Evolutionary conservation across 495 filamentous ascomycete species (phyloP).

Genomic region (Xylaria flabelliformis): DNA sequence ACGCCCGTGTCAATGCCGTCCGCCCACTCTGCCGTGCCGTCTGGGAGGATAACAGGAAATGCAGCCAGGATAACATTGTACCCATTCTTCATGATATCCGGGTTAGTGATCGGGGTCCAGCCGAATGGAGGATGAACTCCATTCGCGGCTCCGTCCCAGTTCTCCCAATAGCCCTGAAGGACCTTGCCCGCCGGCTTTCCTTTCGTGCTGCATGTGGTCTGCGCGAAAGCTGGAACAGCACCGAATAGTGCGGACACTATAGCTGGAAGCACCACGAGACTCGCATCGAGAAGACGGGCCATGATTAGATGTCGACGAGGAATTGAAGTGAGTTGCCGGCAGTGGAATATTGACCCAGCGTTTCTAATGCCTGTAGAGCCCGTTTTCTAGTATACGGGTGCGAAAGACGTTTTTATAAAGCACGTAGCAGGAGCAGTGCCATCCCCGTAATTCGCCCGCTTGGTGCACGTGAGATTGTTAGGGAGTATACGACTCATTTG

Average conservation of each 20-base stretch:
- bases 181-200: constrained; percentile 35
- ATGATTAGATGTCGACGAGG: constrained; percentile 18
- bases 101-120: constrained; percentile 32
- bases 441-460: neutral
- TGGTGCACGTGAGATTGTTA: neutral
- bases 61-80: constrained; percentile 35
- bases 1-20: constrained; percentile 32
- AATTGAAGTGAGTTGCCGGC: neutral
- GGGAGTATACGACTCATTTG: constrained; percentile 3
- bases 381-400: neutral
- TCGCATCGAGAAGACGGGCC: constrained; percentile 27
- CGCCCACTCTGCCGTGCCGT: constrained; percentile 33
- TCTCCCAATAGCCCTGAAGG: constrained; percentile 38
- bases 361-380: neutral
- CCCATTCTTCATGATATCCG: constrained; percentile 7
- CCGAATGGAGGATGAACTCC: constrained; percentile 34
- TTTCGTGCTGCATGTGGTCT: constrained; percentile 31
- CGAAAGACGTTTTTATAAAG: constrained; percentile 8
- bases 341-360: neutral
- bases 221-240: constrained; percentile 22
- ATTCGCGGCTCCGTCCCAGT: constrained; percentile 34
- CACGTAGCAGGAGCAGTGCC: too few relatives aligned
- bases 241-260: constrained; percentile 27
- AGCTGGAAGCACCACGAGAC: constrained; percentile 24
- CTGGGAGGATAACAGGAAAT: constrained; percentile 34